Evolutionary conservation across 768 basidiomycete species (phyloP).

Genomic region (Kwoniella europaea): DNA sequence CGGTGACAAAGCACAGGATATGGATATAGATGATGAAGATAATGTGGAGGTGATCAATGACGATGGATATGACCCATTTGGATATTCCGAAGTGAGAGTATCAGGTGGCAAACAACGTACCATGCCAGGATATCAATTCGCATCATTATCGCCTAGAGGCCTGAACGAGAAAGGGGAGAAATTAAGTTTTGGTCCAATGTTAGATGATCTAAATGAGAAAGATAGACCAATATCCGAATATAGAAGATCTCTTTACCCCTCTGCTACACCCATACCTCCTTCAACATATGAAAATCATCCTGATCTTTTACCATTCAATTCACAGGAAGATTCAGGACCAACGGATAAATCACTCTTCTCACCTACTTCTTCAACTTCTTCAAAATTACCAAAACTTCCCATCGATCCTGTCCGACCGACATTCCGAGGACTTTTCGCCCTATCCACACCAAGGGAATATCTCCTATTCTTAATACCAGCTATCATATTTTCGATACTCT

Average conservation of each 20-base stretch:
- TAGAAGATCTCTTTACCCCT: slow-evolving; percentile 43
- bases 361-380: neutral
- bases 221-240: slow-evolving; percentile 31
- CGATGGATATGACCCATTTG: slow-evolving; percentile 29
- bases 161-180: slow-evolving; percentile 28
- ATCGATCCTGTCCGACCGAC: slow-evolving; percentile 60
- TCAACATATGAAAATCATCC: slow-evolving; percentile 41
- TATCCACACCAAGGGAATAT: slow-evolving; percentile 67
- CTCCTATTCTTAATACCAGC: slow-evolving; percentile 70
- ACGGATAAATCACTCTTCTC: neutral
- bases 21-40: slow-evolving; percentile 5
- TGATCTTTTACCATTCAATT: slow-evolving; percentile 18
- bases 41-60: slow-evolving; percentile 17
- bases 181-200: slow-evolving; percentile 28
- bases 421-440: slow-evolving; percentile 70
- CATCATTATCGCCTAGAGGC: slow-evolving; percentile 26
- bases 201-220: slow-evolving; percentile 20
- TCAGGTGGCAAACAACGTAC: slow-evolving; percentile 29
- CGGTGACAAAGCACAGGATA: slow-evolving; percentile 3
- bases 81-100: slow-evolving; percentile 19
- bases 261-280: slow-evolving; percentile 25
- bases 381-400: neutral
- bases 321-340: neutral
- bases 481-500: slow-evolving; percentile 65
- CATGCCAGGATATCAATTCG: slow-evolving; percentile 42